phyloP scores from a whole-genome alignment of 2,329 filamentous ascomycete genomes.

The Celoporthe dispersa region DNA sequence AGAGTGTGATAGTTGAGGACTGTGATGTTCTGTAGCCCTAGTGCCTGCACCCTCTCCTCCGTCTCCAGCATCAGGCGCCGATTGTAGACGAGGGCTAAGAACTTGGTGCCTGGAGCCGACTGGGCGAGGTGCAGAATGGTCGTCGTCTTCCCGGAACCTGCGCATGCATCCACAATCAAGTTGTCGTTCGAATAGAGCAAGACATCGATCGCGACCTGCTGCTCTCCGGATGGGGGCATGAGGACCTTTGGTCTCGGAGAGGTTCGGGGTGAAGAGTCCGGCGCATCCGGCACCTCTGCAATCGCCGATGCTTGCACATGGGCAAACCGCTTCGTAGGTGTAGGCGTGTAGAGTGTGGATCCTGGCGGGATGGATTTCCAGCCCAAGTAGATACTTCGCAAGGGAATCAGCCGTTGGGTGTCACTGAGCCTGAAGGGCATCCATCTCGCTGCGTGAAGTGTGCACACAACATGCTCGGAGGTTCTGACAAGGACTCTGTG shows the following conservation, averaged over 20 bases:
- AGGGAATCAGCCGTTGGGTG: not conserved
- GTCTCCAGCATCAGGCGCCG: slow-evolving; percentile 27
- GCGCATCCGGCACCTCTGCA: not conserved
- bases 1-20: slow-evolving; percentile 26
- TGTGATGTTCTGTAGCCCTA: slow-evolving; percentile 22
- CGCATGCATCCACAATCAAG: slow-evolving; percentile 25
- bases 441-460: not conserved
- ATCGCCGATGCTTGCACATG: not conserved
- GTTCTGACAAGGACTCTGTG: not conserved
- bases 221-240: slow-evolving; percentile 21
- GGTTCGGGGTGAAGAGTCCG: not conserved
- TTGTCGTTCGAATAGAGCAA: slow-evolving; percentile 21
- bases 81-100: slow-evolving; percentile 27
- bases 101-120: slow-evolving; percentile 12
- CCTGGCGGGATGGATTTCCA: not conserved
- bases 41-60: slow-evolving; percentile 17
- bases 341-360: not conserved
- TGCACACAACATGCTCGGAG: not conserved
- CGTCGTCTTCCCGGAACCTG: slow-evolving; percentile 27
- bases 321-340: not conserved
- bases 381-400: not conserved
- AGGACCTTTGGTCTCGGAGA: slow-evolving; percentile 4
- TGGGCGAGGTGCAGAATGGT: slow-evolving; percentile 26
- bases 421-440: not conserved
- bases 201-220: slow-evolving; percentile 23